Percentiles rank a stretch among this genome's conserved stretches.
Conservation (phyloP, 805 yeast genomes). For the Lachancea cidri region DNA sequence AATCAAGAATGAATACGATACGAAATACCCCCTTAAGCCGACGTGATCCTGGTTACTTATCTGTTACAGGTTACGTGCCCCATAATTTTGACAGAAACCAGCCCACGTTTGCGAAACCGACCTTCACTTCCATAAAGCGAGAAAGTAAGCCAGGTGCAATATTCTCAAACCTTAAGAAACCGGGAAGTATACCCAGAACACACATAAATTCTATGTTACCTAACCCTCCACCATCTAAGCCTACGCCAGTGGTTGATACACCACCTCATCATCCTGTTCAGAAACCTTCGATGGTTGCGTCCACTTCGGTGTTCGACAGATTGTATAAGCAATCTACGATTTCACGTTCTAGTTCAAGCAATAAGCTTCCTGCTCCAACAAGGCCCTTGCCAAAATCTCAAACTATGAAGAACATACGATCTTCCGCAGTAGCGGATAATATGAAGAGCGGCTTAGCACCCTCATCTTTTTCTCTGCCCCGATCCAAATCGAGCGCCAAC, state of each 20-base stretch:
- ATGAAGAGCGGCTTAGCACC: too few relatives aligned
- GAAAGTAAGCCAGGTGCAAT: slow-evolving; percentile 9
- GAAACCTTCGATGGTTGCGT: slow-evolving; percentile 4
- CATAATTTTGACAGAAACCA: slow-evolving; percentile 7
- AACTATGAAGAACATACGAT: slow-evolving; percentile 10
- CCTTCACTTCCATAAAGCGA: slow-evolving; percentile 22
- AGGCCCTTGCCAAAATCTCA: slow-evolving; percentile 6
- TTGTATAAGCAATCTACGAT: slow-evolving; percentile 19
- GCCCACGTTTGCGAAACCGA: slow-evolving; percentile 24
- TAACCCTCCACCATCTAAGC: not conserved
- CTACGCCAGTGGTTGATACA: not conserved
- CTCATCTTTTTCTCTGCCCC: not conserved
- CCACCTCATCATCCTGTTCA: not conserved
- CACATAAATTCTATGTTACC: not conserved
- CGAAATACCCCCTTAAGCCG: slow-evolving; percentile 16
- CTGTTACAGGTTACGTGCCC: not conserved
- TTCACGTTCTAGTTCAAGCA: slow-evolving; percentile 21
- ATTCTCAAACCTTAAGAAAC: slow-evolving; percentile 5
- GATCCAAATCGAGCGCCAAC: slow-evolving; percentile 5
- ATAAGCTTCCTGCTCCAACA: slow-evolving; percentile 5
- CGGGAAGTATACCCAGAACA: slow-evolving; percentile 2
- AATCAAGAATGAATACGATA: slow-evolving; percentile 8
- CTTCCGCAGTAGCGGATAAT: not conserved
- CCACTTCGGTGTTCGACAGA: slow-evolving; percentile 25
- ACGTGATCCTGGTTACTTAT: not conserved